Base-by-base conservation (phyloP, 441 rosid genomes). In the Omphalea diandra region DNA sequence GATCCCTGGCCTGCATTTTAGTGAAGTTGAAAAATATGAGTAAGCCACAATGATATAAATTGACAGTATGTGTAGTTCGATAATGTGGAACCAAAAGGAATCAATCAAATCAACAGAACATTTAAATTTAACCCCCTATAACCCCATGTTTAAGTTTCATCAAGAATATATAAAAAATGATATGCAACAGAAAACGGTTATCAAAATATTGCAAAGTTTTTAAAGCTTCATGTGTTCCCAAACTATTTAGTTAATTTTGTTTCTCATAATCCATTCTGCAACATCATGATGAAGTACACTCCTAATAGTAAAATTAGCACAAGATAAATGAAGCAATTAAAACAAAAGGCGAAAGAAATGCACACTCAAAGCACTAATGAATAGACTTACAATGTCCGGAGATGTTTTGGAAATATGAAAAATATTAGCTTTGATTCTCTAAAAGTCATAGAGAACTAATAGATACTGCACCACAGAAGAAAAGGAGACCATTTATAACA, bases 1-100 rank as follows among this genome's bases (percentile, higher is more conserved):
- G 90, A 85, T 94, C 98, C 85, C 99, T 86, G 31, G 99, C 98
- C 99, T 94, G 85, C 73, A 82, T 61, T 74, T 53, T 47, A 63
- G 57, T 70, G 65, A 66, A 68, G 53, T 32, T 14, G 63, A 64
- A 58, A 29, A 40, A 50, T 9, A 31, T 31, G 62, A 56, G 32
- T 52, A 22, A 64, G 68, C 54, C 33, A 66, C 58, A 58, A 50
- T 18, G 32, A 46, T 20, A n/a, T 2, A 43, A 32, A 24, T 33
- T 63, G 43, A 46, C 41, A 56, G 2, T 3, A 24, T 49, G 41
- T 33, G 33, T 31, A 31, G 15, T 46, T 26, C 46, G 18, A 50
- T 14, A 60, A 41, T 5, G 26, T 3, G 9, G 27, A 67, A 8
- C 24, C 55, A 26, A 27, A 22, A 14, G 68, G 40, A 15, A 66